Evolutionary conservation across 2,329 filamentous ascomycete species (phyloP), one percentile per base, ranked within the genome.

Genomic region (Fusarium concolor): DNA sequence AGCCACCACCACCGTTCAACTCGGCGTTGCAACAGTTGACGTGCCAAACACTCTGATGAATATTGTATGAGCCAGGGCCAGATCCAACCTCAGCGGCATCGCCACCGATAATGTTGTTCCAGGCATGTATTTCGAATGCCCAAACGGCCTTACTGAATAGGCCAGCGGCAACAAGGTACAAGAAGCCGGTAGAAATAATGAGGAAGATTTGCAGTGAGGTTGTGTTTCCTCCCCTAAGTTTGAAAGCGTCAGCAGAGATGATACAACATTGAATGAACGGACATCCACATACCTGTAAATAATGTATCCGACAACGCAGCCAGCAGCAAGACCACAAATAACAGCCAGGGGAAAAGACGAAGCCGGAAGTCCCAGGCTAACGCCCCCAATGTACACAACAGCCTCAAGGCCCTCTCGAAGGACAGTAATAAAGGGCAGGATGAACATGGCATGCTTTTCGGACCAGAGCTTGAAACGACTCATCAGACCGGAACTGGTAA

Each of bases 11-110:
- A 5, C 47, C 35, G 5, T 51, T 51, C 1, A 51, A 6, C 24
- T 51, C 47, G 2, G 47, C 47, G 35, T 51, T 51, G 5, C 47
- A 51, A n/a, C 47, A 51, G 24, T 51, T 51, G 18, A 51, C 47
- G 24, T 51, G 47, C 47, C 47, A 51, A 3, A 51, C 47, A 10
- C 47, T 51, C n/a, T 51, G 41, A 10, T 20, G n/a, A n/a, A 51
- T 51, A 0, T 51, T 37, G 1, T 51, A 51, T 0, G 47, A 51
- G 1, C 47, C 47, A 10, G 47, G 47, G 0, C 47, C 47, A 4
- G 47, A 51, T 2, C 47, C 47, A 0, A 51, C 47, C 11, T 43
- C 47, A 0, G 47, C 35, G 0, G 47, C 47, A 22, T 51, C 47
- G 1, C 47, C 47, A 1, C 47, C 47, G 4, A 51, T 51, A 14